Conservation (phyloP, 176 grass and related monocot genomes). For the Oryza punctata region DNA sequence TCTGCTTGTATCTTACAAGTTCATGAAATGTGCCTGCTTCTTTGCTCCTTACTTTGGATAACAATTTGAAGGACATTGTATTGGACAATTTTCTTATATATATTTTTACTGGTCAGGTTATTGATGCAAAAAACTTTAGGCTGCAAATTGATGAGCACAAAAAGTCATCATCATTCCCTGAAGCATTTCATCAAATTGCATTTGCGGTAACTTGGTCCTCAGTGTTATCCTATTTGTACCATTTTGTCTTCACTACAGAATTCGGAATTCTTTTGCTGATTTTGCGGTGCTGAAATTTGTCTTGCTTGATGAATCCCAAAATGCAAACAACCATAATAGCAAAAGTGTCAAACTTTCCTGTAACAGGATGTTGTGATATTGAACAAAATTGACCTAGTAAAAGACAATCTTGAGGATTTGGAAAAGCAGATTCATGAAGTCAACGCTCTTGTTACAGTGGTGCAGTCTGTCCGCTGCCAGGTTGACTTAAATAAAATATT, state of each 20-base stretch:
- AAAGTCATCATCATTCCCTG: constrained; percentile 73
- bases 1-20: background rate
- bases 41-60: constrained; percentile 3
- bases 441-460: constrained; percentile 75
- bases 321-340: constrained; percentile 26
- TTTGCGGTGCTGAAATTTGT: background rate
- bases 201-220: constrained; percentile 69
- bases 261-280: background rate
- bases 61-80: background rate
- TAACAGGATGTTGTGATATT: constrained; percentile 92
- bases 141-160: constrained; percentile 79
- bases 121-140: constrained; percentile 91
- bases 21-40: background rate
- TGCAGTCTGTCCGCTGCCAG: constrained; percentile 75
- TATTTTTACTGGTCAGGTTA: constrained; percentile 55
- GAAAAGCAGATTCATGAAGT: constrained; percentile 77
- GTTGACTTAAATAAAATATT: constrained; percentile 87
- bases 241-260: constrained; percentile 18
- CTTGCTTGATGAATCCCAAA: constrained; percentile 13
- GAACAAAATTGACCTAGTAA: constrained; percentile 94
- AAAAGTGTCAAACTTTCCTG: background rate
- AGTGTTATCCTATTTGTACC: constrained; percentile 1
- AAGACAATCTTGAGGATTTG: constrained; percentile 62
- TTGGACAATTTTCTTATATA: constrained; percentile 16
- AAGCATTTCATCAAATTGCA: constrained; percentile 95